phyloP scores from a whole-genome alignment of 163 green algal genomes.

The Smithsoniella earleae region DNA sequence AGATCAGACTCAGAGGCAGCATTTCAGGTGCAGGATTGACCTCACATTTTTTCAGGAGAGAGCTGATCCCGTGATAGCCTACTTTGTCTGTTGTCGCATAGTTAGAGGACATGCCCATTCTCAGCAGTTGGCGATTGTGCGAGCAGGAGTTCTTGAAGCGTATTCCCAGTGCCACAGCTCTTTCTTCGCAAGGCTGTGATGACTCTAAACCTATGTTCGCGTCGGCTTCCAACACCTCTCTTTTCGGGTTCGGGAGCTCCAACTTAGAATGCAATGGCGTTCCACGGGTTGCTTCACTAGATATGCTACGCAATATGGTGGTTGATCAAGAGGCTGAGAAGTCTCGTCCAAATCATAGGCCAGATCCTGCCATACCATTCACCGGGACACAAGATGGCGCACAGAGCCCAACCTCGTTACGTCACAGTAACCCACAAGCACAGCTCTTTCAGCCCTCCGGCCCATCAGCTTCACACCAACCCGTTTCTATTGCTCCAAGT shows the following conservation, averaged over 20 bases:
- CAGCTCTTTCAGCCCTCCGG: constrained; percentile 30
- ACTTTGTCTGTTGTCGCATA: no score
- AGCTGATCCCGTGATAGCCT: no score
- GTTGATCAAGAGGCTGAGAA: constrained; percentile 24
- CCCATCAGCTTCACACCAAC: no score
- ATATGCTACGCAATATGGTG: constrained; percentile 20
- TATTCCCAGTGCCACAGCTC: constrained; percentile 22
- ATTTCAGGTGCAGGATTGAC: constrained; percentile 19
- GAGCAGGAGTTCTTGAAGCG: constrained; percentile 28
- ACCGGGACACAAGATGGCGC: neutral
- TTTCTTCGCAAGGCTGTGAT: constrained; percentile 14
- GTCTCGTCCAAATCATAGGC: neutral
- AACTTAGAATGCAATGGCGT: constrained; percentile 6
- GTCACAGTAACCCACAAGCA: neutral
- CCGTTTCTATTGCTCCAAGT: no score
- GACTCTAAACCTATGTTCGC: constrained; percentile 25
- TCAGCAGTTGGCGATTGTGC: neutral
- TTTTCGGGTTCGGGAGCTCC: constrained; percentile 24
- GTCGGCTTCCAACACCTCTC: constrained; percentile 12
- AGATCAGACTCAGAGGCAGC: constrained; percentile 21
- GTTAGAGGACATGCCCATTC: neutral
- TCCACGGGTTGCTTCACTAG: constrained; percentile 16
- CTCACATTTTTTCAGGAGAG: no score
- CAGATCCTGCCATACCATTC: neutral
- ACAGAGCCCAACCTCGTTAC: constrained; percentile 2